A percentile compares a stretch with the other conserved stretches of the same genome.
Conservation (phyloP, 768 basidiomycete genomes). For the Epithele typhae region DNA sequence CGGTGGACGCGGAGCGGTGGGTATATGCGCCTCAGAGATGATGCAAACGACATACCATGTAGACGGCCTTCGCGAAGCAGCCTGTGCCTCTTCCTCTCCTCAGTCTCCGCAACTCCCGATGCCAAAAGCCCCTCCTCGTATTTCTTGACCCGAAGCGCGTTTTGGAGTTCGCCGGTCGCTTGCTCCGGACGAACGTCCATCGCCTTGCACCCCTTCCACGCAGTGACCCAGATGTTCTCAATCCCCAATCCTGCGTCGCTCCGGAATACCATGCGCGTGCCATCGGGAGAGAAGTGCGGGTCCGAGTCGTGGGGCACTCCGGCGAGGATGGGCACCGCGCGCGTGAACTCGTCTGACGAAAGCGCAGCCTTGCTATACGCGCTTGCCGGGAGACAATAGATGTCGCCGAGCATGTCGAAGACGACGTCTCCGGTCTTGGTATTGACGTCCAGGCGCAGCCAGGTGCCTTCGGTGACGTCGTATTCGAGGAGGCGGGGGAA, state of each 20-base stretch:
- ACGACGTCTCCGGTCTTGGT: conserved; percentile 66
- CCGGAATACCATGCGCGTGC: conserved; percentile 59
- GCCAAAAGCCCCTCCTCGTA: conserved; percentile 45
- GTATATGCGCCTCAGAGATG: background rate
- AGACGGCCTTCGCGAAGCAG: conserved; percentile 55
- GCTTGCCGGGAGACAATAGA: conserved; percentile 60
- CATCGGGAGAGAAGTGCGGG: conserved; percentile 67
- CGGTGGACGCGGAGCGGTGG: background rate
- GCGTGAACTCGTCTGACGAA: conserved; percentile 21
- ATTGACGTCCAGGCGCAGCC: conserved; percentile 71
- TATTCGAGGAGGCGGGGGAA: conserved; percentile 62
- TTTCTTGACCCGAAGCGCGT: conserved; percentile 33
- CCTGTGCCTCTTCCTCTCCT: conserved; percentile 41
- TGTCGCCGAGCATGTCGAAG: conserved; percentile 71
- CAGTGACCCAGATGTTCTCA: conserved; percentile 70
- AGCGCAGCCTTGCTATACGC: conserved; percentile 31
- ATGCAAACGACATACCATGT: conserved; percentile 31
- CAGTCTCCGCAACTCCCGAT: conserved; percentile 47
- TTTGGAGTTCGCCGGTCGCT: conserved; percentile 27
- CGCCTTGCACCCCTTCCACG: conserved; percentile 61
- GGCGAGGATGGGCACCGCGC: conserved; percentile 54
- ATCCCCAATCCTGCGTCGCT: conserved; percentile 71
- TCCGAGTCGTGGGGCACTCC: conserved; percentile 71
- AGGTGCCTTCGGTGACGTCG: conserved; percentile 71
- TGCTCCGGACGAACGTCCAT: conserved; percentile 46